These are phyloP conservation scores for Bipolaris gigantea DNA, from an alignment of 2,329 filamentous ascomycete species.

Conservation along the genomic window DNA sequence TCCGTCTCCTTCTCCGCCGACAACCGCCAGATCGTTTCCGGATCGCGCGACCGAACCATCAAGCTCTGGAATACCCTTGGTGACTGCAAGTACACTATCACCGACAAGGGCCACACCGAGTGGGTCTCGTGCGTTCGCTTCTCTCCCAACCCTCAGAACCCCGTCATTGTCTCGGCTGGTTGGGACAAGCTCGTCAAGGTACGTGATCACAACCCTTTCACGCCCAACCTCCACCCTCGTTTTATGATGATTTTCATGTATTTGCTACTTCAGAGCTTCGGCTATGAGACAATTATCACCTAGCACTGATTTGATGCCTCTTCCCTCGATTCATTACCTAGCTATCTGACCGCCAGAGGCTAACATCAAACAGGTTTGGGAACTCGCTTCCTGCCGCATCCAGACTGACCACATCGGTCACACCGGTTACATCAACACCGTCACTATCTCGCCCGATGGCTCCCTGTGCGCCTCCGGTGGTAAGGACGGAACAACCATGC, in stretches of 20 bases:
- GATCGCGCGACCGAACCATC: slow-evolving; percentile 96
- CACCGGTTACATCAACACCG: slow-evolving; percentile 99
- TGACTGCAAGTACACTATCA: slow-evolving; percentile 99
- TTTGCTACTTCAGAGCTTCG: slow-evolving; percentile 99
- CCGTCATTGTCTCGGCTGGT: slow-evolving; percentile 95
- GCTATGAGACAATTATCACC: slow-evolving; percentile 99
- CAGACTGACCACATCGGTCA: slow-evolving; percentile 99
- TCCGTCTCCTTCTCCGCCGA: slow-evolving; percentile 99
- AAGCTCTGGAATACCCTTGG: slow-evolving; percentile 99
- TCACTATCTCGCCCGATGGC: slow-evolving; percentile 99
- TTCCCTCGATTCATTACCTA: not conserved
- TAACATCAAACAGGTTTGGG: slow-evolving; percentile 79
- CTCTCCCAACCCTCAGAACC: slow-evolving; percentile 99
- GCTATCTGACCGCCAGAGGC: slow-evolving; percentile 12
- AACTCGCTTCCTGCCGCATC: slow-evolving; percentile 98
- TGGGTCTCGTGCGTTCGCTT: slow-evolving; percentile 99
- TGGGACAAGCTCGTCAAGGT: slow-evolving; percentile 99
- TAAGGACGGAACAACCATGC: slow-evolving; percentile 99
- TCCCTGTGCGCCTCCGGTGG: slow-evolving; percentile 98
- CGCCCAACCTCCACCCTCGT: not conserved
- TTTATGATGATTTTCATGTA: slow-evolving; percentile 96
- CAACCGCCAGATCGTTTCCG: slow-evolving; percentile 99
- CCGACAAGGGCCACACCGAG: slow-evolving; percentile 99
- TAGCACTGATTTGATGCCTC: slow-evolving; percentile 66
- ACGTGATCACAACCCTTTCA: slow-evolving; percentile 50